Percentiles rank a stretch among this genome's conserved stretches.
phyloP scores from a whole-genome alignment of 1,284 basidiomycete species.

The Trichosporon coremiiforme region DNA sequence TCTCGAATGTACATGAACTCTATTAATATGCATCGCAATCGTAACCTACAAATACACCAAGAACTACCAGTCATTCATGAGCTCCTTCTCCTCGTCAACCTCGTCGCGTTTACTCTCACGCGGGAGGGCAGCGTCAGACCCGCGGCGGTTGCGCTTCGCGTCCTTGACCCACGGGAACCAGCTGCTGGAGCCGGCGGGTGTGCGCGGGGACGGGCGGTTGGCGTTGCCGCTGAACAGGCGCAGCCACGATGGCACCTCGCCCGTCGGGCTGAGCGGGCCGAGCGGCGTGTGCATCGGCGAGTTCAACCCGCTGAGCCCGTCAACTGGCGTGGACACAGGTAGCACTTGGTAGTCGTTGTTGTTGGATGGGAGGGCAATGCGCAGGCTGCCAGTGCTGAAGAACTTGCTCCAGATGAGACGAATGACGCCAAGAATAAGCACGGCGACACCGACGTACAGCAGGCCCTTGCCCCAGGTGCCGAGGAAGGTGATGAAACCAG shows the following conservation, averaged over 20 bases:
- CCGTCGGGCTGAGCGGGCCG: constrained; percentile 28
- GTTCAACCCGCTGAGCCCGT: constrained; percentile 17
- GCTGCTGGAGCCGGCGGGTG: constrained; percentile 29
- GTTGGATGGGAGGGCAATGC: constrained; percentile 23
- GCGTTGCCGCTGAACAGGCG: constrained; percentile 22
- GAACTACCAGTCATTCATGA: constrained; percentile 16
- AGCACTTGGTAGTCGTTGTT: constrained; percentile 29
- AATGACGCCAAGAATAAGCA: constrained; percentile 70
- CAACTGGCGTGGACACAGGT: constrained; percentile 18
- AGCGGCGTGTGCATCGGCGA: constrained; percentile 21
- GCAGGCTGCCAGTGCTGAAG: constrained; percentile 28
- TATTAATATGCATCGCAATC: constrained; percentile 18
- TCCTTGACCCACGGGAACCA: constrained; percentile 31
- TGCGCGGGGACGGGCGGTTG: constrained; percentile 16
- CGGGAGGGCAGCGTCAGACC: constrained; percentile 12
- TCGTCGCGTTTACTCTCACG: neutral
- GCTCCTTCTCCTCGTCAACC: constrained; percentile 42
- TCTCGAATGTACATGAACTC: neutral
- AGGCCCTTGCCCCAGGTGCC: constrained; percentile 79
- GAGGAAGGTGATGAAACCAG: constrained; percentile 87
- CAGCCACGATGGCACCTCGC: constrained; percentile 32
- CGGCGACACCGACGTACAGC: constrained; percentile 76
- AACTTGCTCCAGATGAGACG: constrained; percentile 61
- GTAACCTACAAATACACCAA: constrained; percentile 14
- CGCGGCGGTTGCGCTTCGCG: constrained; percentile 16